Evolutionary conservation across 139 green algal species (phyloP).

Genomic region (Micractinium conductrix): DNA sequence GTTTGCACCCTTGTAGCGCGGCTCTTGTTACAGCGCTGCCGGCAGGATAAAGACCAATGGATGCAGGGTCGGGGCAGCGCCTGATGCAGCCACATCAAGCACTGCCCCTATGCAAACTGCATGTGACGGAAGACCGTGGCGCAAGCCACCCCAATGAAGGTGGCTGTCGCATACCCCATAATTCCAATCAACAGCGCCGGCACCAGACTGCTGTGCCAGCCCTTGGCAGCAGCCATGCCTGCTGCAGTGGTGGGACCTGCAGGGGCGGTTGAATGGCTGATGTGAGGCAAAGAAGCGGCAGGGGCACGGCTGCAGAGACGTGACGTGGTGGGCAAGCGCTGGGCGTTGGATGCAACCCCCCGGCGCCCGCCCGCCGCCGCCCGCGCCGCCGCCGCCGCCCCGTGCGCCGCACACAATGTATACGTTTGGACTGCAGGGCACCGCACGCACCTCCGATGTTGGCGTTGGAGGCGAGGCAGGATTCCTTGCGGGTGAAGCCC

Average conservation of each 20-base stretch:
- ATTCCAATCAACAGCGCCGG: constrained; percentile 88
- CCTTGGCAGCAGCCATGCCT: constrained; percentile 91
- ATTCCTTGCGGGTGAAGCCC: constrained; percentile 66
- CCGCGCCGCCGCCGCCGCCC: too few species aligned
- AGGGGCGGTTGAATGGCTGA: not conserved
- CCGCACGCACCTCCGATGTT: constrained; percentile 84
- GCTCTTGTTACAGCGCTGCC: too few species aligned
- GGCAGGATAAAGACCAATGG: too few species aligned
- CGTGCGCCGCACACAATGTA: not conserved
- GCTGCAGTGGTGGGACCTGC: constrained; percentile 86
- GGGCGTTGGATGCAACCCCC: too few species aligned
- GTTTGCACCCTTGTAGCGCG: too few species aligned
- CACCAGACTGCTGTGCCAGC: constrained; percentile 80
- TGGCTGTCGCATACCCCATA: constrained; percentile 85
- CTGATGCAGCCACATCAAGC: too few species aligned
- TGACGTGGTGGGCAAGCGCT: too few species aligned
- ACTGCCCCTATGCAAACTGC: constrained; percentile 19
- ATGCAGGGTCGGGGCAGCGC: too few species aligned
- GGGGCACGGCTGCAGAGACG: not conserved
- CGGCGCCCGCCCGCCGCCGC: too few species aligned
- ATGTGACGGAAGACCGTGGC: constrained; percentile 25
- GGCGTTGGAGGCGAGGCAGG: constrained; percentile 90
- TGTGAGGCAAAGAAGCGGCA: not conserved
- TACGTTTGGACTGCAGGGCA: not conserved
- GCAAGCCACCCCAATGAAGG: constrained; percentile 71